Base-by-base conservation (phyloP, 352 stramenopile species). In the Globisporangium barbulae region DNA sequence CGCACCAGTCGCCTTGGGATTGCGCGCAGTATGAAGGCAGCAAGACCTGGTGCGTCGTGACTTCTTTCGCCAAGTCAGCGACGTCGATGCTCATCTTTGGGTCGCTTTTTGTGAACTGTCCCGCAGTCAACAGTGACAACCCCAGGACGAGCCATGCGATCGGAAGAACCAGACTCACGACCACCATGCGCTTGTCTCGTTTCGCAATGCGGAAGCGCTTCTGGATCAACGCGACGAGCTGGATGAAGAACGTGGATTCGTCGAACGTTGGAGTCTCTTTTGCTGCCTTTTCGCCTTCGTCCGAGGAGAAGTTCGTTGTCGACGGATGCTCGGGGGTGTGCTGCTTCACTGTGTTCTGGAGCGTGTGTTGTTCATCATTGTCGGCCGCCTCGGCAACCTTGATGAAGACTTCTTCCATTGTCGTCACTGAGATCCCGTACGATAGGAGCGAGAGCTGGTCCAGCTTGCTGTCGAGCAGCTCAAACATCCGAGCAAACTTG, bases 341-440 rank as follows among this genome's bases (percentile, higher is more conserved):
- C n/a, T 62, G 28, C 37, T 55, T 55, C n/a, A 63, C 33, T 19
- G 22, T 42, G 35, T 61, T 65, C 30, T 42, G 28, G n/a, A 87
- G 70, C 17, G 74, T 91, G 64, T 85, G 78, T 21, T 87, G 74
- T n/a, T 88, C 47, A 13, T 76, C 63, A 25, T 80, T 75, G 44
- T 80, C 76, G 39, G 62, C 68, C 13, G 68, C 69, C 53, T 93
- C 84, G 0, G 88, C 88, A 7, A 96, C 85, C 60, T 95, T 96
- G 70, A 97, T 89, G 71, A 97, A 97, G 10, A 97, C 89, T 69
- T 96, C 86, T 57, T 97, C 89, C 30, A 97, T 59, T 10, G 88
- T 95, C 19, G 89, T 96, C 28, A 99, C 97, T 39, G 91, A 97
- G 45, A 94, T 86, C 54, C 80, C 82, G 57, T 90, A 94, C 9